Conservation (phyloP, 2,329 filamentous ascomycete species). For the Fusarium ramigenum region DNA sequence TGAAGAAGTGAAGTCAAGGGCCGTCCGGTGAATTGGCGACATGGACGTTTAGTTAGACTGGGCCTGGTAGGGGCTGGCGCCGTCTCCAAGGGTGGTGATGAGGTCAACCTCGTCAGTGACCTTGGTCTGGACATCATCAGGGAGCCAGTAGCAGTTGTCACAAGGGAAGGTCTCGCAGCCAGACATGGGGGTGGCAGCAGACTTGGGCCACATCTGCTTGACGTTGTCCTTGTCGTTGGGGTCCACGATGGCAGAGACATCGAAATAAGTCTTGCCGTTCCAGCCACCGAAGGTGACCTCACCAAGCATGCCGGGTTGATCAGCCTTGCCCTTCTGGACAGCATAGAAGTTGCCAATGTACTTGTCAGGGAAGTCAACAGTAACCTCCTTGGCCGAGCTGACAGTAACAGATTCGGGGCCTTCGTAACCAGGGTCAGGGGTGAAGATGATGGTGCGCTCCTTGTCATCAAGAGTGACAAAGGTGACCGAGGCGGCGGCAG, state of each 20-base stretch:
- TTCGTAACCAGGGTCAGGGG: conserved; percentile 51
- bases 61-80: conserved; percentile 38
- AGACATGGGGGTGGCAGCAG: conserved; percentile 51
- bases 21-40: conserved; percentile 20
- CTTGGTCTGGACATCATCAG: conserved; percentile 66
- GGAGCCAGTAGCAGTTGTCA: conserved; percentile 61
- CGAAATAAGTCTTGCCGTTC: conserved; percentile 62
- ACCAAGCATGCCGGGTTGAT: conserved; percentile 61
- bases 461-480: conserved; percentile 67
- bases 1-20: conserved; percentile 22
- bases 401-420: conserved; percentile 53
- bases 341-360: conserved; percentile 64
- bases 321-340: conserved; percentile 54
- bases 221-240: conserved; percentile 60
- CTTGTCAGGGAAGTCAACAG: conserved; percentile 53
- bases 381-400: conserved; percentile 49
- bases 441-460: conserved; percentile 62
- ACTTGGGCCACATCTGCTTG: conserved; percentile 63
- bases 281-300: conserved; percentile 62
- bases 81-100: conserved; percentile 60
- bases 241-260: conserved; percentile 67
- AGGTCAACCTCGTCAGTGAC: conserved; percentile 58
- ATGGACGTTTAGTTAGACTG: conserved; percentile 18
- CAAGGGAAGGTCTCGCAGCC: conserved; percentile 64
- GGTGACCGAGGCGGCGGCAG: conserved; percentile 60